Evolutionary conservation across 2,329 filamentous ascomycete genomes (phyloP).

Genomic region (Calonectria crousiana): DNA sequence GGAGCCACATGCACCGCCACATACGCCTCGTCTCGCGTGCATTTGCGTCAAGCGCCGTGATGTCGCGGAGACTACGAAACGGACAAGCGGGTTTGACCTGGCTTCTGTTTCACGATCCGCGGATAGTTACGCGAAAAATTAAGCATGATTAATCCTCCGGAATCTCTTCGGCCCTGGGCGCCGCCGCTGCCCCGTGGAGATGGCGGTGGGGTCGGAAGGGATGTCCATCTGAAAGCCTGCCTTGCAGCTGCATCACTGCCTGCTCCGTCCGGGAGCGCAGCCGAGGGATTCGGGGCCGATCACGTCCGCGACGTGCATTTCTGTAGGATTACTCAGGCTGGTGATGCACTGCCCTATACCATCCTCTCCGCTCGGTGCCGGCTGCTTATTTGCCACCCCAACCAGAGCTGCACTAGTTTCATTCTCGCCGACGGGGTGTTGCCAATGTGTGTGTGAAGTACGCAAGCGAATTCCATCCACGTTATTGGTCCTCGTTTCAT

Average conservation of each 20-base stretch:
- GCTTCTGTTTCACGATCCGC: background rate
- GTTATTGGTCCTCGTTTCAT: background rate
- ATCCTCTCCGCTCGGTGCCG: background rate
- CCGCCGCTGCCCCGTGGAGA: background rate
- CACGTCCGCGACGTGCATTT: background rate
- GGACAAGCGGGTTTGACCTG: background rate
- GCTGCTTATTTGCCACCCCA: background rate
- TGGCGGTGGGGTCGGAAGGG: background rate
- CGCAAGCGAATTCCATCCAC: background rate
- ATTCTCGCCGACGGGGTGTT: background rate
- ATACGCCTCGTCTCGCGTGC: background rate
- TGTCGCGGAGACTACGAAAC: background rate
- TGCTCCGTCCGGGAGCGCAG: background rate
- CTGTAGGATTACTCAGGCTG: background rate
- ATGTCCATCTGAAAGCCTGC: background rate
- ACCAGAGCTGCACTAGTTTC: background rate
- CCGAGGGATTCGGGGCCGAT: background rate
- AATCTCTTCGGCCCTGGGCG: background rate
- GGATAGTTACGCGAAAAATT: background rate
- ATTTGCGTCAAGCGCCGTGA: background rate
- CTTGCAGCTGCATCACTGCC: background rate
- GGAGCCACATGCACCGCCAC: background rate
- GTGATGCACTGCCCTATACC: background rate
- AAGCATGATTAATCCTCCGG: constrained; percentile 1
- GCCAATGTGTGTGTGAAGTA: background rate